phyloP scores from a whole-genome alignment of 108 stramenopile genomes.

The Asterionellopsis glacialis region DNA sequence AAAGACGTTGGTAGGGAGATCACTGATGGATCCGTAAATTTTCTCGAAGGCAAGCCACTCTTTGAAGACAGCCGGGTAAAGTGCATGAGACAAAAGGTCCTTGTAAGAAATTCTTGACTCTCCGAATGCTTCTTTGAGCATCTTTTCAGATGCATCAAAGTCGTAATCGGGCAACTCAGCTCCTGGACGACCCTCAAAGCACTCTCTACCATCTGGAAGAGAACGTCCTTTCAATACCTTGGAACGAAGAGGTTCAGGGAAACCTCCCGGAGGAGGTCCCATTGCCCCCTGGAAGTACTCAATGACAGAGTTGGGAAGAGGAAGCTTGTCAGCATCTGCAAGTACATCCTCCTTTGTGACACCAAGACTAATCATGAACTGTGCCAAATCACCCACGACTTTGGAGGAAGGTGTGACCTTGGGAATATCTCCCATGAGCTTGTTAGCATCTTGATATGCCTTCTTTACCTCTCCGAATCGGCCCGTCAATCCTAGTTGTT shows the following conservation, averaged over 20 bases:
- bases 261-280: slow-evolving; percentile 70
- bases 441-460: slow-evolving; percentile 73
- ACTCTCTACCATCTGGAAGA: slow-evolving; percentile 12
- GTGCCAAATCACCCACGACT: slow-evolving; percentile 82
- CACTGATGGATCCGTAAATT: no score
- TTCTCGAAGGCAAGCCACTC: no score
- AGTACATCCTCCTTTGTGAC: slow-evolving; percentile 57
- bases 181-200: slow-evolving; percentile 75
- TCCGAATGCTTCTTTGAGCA: slow-evolving; percentile 50
- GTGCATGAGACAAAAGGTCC: slow-evolving; percentile 59
- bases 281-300: slow-evolving; percentile 80
- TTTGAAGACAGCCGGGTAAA: slow-evolving; percentile 85
- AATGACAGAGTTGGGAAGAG: slow-evolving; percentile 71
- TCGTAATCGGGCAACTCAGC: slow-evolving; percentile 62
- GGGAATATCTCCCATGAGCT: slow-evolving; percentile 80
- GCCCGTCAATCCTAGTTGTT: slow-evolving; percentile 67
- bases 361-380: slow-evolving; percentile 71
- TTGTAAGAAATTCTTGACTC: slow-evolving; percentile 32
- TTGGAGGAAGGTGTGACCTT: slow-evolving; percentile 91
- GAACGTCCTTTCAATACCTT: slow-evolving; percentile 56
- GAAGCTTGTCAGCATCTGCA: slow-evolving; percentile 49
- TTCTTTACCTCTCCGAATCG: slow-evolving; percentile 68
- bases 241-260: slow-evolving; percentile 75
- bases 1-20: no score
- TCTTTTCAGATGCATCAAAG: slow-evolving; percentile 49